phyloP scores from a whole-genome alignment of 116 monocot species.

The Dioscorea cayenensis region DNA sequence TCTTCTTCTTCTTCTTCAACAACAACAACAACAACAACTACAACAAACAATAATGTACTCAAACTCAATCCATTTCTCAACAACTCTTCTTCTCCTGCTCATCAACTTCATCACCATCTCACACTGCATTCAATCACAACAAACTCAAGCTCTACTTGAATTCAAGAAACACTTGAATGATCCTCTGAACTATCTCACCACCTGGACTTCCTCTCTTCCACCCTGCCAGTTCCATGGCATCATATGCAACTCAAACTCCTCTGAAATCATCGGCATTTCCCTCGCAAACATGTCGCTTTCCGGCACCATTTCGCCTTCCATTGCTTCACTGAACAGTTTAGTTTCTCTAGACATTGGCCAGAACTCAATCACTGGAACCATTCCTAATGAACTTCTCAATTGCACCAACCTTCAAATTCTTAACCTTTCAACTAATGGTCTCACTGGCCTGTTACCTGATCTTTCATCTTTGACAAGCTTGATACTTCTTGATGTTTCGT shows the following conservation, averaged over 20 bases:
- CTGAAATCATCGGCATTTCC: constrained; percentile 43
- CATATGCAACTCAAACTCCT: constrained; percentile 43
- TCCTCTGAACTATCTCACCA: constrained; percentile 50
- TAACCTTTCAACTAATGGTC: constrained; percentile 64
- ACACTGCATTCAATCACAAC: constrained; percentile 13
- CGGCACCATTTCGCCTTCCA: constrained; percentile 54
- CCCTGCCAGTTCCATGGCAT: constrained; percentile 73
- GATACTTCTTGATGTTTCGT: constrained; percentile 62
- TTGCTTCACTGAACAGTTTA: constrained; percentile 39
- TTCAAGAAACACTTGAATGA: constrained; percentile 59
- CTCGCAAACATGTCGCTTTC: constrained; percentile 57
- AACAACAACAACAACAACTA: not conserved
- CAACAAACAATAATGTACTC: not conserved
- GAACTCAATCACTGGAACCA: constrained; percentile 46
- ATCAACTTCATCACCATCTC: constrained; percentile 10
- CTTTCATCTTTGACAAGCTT: constrained; percentile 58
- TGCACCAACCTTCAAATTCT: constrained; percentile 57
- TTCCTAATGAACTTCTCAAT: constrained; percentile 48
- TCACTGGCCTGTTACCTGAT: constrained; percentile 61
- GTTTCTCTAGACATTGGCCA: constrained; percentile 39
- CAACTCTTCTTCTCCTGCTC: not conserved
- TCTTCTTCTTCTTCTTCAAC: not conserved
- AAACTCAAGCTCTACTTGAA: constrained; percentile 53
- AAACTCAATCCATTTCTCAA: not conserved
- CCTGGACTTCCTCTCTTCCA: constrained; percentile 32